A percentile compares a stretch with the other conserved stretches of the same genome.
These are phyloP conservation scores for Blastobotrys terrestris DNA, from an alignment of 805 yeast genomes.

Conservation along the genomic window DNA sequence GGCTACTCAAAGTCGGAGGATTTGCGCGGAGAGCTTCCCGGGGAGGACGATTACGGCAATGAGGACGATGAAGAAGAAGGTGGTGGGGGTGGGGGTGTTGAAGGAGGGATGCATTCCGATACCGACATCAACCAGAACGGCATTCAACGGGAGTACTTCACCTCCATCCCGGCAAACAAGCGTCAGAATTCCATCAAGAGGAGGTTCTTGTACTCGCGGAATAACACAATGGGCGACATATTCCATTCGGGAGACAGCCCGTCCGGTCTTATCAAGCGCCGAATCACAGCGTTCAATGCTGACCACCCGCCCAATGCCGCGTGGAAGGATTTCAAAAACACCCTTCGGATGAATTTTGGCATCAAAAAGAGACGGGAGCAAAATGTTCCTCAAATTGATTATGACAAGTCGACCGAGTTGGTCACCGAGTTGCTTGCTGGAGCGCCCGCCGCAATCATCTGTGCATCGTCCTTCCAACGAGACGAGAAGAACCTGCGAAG, in stretches of 20 bases:
- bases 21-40: not conserved
- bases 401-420: slow-evolving; percentile 31
- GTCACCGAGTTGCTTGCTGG: slow-evolving; percentile 41
- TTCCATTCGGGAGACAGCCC: not conserved
- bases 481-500: slow-evolving; percentile 59
- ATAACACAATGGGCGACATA: slow-evolving; percentile 3
- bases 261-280: slow-evolving; percentile 8
- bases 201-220: slow-evolving; percentile 3
- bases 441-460: slow-evolving; percentile 38
- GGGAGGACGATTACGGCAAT: too few relatives aligned
- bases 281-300: slow-evolving; percentile 18
- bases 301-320: slow-evolving; percentile 7
- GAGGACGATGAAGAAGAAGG: not conserved
- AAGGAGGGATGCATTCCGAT: slow-evolving; percentile 10
- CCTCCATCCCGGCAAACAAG: not conserved
- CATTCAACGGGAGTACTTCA: not conserved
- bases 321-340: slow-evolving; percentile 15
- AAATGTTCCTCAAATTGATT: slow-evolving; percentile 20
- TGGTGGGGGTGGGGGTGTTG: not conserved
- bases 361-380: slow-evolving; percentile 16
- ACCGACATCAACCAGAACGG: slow-evolving; percentile 4
- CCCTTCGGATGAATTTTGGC: slow-evolving; percentile 12
- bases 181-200: not conserved
- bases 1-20: slow-evolving; percentile 1
- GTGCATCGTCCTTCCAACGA: slow-evolving; percentile 66